phyloP scores from a whole-genome alignment of 1,284 basidiomycete species.

The Malassezia vespertilionis region DNA sequence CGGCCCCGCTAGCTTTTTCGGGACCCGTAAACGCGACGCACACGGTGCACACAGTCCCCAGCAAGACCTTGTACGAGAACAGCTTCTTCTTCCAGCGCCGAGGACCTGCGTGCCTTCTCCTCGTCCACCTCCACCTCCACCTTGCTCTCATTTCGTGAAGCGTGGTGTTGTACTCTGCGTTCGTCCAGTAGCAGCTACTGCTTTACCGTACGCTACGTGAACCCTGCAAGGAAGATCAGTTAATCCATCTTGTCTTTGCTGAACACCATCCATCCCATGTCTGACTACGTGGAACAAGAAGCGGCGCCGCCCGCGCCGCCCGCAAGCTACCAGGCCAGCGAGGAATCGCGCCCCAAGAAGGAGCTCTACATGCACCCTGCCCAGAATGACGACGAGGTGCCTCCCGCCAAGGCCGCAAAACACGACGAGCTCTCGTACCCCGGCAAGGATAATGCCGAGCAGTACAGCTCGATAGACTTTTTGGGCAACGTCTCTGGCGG shows the following conservation, averaged over 20 bases:
- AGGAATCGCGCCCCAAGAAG: not conserved
- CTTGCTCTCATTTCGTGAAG: constrained; percentile 5
- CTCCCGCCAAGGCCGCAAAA: constrained; percentile 8
- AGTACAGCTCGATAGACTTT: constrained; percentile 18
- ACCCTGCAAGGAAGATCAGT: no score
- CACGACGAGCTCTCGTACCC: constrained; percentile 11
- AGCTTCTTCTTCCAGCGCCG: no score
- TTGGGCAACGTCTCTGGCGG: constrained; percentile 17
- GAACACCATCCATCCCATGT: not conserved
- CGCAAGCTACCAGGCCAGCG: constrained; percentile 3
- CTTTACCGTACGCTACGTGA: no score
- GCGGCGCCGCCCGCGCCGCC: constrained; percentile 3
- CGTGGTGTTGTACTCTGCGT: no score
- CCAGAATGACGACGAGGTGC: constrained; percentile 9
- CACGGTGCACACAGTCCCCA: no score
- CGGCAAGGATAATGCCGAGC: constrained; percentile 5
- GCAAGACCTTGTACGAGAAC: no score
- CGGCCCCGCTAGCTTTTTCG: no score
- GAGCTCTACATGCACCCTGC: constrained; percentile 1
- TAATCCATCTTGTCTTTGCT: not conserved
- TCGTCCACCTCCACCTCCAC: constrained; percentile 9
- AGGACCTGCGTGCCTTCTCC: not conserved
- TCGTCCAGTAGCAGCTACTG: no score
- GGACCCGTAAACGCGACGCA: no score
- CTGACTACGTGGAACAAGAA: constrained; percentile 2